phyloP scores from a whole-genome alignment of 306 rosid species.

The Abrus pulchellus region DNA sequence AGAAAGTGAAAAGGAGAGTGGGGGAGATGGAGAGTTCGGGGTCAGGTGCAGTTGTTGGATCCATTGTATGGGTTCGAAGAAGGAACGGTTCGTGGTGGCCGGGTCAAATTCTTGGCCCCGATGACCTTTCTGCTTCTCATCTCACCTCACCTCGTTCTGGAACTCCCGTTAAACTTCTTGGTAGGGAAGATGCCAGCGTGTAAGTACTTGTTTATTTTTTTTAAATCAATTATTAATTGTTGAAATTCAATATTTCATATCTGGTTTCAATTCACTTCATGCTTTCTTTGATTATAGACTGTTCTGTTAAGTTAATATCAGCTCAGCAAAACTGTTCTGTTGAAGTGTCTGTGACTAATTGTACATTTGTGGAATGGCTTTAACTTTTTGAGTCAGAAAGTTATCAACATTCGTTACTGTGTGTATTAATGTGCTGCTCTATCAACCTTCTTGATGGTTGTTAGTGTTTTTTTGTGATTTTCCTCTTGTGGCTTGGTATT shows the following conservation, averaged over 20 bases:
- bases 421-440: neutral
- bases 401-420: neutral
- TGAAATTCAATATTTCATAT: neutral
- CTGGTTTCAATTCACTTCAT: conserved; percentile 1
- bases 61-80: conserved; percentile 64
- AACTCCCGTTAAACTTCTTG: conserved; percentile 66
- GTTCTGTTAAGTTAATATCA: conserved; percentile 8
- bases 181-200: conserved; percentile 67
- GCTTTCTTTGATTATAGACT: conserved; percentile 9
- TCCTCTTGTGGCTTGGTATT: conserved; percentile 34
- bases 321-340: neutral
- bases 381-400: neutral
- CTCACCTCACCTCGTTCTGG: conserved; percentile 63
- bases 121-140: conserved; percentile 54
- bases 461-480: conserved; percentile 33
- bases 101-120: conserved; percentile 57
- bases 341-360: neutral
- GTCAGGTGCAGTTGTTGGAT: conserved; percentile 54
- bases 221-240: neutral
- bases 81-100: conserved; percentile 71
- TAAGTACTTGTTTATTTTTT: conserved; percentile 6
- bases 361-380: neutral
- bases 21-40: conserved; percentile 54
- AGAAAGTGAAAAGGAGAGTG: conserved; percentile 44
- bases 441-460: neutral